A percentile compares a stretch with the other conserved stretches of the same genome.
Conservation (phyloP, 73 alveolate genomes). For the Tetrahymena malaccensis region DNA sequence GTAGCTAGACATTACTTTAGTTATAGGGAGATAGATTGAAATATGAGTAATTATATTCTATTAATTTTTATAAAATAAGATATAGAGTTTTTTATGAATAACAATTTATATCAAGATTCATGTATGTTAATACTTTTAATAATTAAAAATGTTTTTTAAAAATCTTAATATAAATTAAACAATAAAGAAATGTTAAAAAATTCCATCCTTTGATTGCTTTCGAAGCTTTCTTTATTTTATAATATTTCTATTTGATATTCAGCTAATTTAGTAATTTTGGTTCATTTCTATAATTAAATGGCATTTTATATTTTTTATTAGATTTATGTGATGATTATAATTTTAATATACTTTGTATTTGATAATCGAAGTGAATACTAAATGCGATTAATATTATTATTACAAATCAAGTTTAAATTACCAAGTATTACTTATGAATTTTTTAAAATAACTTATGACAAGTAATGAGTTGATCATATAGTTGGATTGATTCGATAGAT, state of each 20-base stretch:
- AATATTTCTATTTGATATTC: no score
- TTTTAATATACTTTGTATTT: no score
- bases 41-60: background rate
- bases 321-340: no score
- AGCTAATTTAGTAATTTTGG: no score
- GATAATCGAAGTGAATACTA: no score
- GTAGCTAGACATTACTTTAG: background rate
- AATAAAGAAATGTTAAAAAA: no score
- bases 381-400: background rate
- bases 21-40: background rate
- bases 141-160: no score
- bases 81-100: background rate
- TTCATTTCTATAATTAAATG: no score
- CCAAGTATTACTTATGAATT: background rate
- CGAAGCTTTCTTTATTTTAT: no score
- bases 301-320: no score
- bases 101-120: background rate
- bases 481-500: background rate
- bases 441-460: background rate
- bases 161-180: no score
- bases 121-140: background rate
- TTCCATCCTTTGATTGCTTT: no score
- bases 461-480: background rate
- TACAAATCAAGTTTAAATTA: background rate
- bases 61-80: background rate